A percentile compares a stretch with the other conserved stretches of the same genome.
Conservation (phyloP, 2,329 filamentous ascomycete species). For the Polychaeton citri region DNA sequence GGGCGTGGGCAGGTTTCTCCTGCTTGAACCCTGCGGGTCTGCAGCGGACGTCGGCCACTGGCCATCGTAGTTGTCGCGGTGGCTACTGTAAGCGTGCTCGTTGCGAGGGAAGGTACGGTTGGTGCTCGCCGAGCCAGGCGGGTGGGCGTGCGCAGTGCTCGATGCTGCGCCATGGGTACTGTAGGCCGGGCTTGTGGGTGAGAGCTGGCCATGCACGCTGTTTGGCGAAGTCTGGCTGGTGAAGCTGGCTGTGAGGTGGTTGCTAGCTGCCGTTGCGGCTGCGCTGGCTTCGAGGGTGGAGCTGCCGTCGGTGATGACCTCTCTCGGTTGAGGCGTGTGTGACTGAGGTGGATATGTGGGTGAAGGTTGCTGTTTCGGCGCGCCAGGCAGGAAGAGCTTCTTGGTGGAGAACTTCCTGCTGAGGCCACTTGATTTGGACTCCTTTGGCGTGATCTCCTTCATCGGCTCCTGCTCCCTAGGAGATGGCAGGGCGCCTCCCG, state of each 20-base stretch:
- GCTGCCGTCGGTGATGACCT: conserved; percentile 19
- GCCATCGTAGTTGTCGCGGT: conserved; percentile 1
- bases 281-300: conserved; percentile 34
- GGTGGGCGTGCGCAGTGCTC: conserved; percentile 13
- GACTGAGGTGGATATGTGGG: conserved; percentile 30
- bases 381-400: conserved; percentile 36
- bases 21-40: conserved; percentile 6
- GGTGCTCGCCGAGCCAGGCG: conserved; percentile 11
- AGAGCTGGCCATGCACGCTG: conserved; percentile 22
- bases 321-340: conserved; percentile 15
- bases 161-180: conserved; percentile 18
- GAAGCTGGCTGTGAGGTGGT: conserved; percentile 37
- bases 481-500: conserved; percentile 19
- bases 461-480: conserved; percentile 17
- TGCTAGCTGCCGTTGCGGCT: conserved; percentile 37
- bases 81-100: conserved; percentile 3
- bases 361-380: conserved; percentile 38
- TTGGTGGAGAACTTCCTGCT: conserved; percentile 41
- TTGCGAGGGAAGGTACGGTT: conserved; percentile 17
- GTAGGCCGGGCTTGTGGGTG: conserved; percentile 38
- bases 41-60: background rate
- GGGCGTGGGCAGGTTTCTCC: conserved; percentile 17
- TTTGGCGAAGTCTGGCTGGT: conserved; percentile 28
- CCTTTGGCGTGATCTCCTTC: conserved; percentile 13
- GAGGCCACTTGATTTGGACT: conserved; percentile 30